A percentile compares a stretch with the other conserved stretches of the same genome.
phyloP scores from a whole-genome alignment of 192 early-diverging fungal species.

The Oehlia diaphana region DNA sequence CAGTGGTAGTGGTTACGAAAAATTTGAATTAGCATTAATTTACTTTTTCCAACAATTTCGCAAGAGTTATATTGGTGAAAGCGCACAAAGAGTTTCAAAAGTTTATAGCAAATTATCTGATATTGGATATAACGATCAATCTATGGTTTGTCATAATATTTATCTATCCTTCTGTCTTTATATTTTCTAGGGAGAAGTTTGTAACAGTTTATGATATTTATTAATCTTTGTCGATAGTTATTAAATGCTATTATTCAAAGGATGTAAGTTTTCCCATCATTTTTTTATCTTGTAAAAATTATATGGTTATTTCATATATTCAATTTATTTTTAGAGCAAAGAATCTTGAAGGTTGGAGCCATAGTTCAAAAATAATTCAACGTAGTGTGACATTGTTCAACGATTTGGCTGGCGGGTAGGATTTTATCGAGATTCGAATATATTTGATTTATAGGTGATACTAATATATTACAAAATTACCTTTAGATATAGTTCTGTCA shows the following conservation, averaged over 20 bases:
- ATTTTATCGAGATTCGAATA: background rate
- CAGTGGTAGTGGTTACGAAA: slow-evolving; percentile 52
- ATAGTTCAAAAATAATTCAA: slow-evolving; percentile 54
- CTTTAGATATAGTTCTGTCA: slow-evolving; percentile 69
- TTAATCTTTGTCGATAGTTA: background rate
- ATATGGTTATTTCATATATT: slow-evolving; percentile 32
- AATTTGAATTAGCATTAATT: slow-evolving; percentile 78
- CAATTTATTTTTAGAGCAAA: slow-evolving; percentile 48
- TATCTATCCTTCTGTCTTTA: background rate
- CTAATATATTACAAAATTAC: background rate
- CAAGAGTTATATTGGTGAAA: slow-evolving; percentile 80
- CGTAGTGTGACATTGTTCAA: slow-evolving; percentile 73
- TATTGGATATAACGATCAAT: slow-evolving; percentile 69
- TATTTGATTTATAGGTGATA: background rate
- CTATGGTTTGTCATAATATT: slow-evolving; percentile 27
- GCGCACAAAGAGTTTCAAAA: slow-evolving; percentile 54
- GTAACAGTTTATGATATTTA: slow-evolving; percentile 5
- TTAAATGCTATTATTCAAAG: background rate
- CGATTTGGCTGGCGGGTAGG: slow-evolving; percentile 70
- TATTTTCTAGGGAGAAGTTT: background rate
- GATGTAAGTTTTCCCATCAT: background rate
- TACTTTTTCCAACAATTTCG: slow-evolving; percentile 78
- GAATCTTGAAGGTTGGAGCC: slow-evolving; percentile 64
- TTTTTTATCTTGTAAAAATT: background rate
- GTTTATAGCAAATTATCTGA: slow-evolving; percentile 67